Base-by-base conservation (phyloP, 2,329 filamentous ascomycete genomes). In the Rachicladosporium sp. region DNA sequence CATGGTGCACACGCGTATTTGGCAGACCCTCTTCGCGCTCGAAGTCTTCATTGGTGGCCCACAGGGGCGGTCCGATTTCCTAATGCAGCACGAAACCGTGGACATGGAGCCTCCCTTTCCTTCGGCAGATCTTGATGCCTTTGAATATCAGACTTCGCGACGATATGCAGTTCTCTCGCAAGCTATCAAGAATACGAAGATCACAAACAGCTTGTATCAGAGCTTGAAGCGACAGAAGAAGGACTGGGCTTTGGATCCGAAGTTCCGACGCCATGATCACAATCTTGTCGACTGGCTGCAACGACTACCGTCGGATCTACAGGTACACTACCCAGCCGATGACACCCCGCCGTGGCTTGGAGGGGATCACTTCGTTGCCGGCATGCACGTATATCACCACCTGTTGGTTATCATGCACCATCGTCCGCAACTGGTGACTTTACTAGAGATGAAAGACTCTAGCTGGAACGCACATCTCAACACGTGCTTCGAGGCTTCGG, bases 41-140 rank as follows among this genome's bases (percentile, higher is more conserved):
- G 89, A 96, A 62, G 73, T 88, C 32, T 93, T 96, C 83, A 80
- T 95, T 50, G 89, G 89, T 41, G 87, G 82, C 12, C 85, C 89
- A 3, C 88, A 96, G 77, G 89, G 88, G 86, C 66, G 50, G 52
- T 49, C 44, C 35, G 86, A 94, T 58, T 75, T 89, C 42, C 71
- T 81, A 2, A 80, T 94, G 6, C 73, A 80, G 34, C 67, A 78
- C 19, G 78, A 86, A 11, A 78, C 82, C 0, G 77, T 95, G 10
- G 83, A 94, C 53, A 78, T 88, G 47, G 71, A 70, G 32, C 66
- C 85, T 19, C 76, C 76, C 1, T 67, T 74, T 42, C 75, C 75
- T 12, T 65, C 76, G 37, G 68, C 76, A 10, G 80, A 80, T 27
- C 67, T 79, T 6, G 83, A 93, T 53, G 76, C 83, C 2, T 73